Conservation (phyloP, 208 protist genomes). For the Crithidia brevicula region DNA sequence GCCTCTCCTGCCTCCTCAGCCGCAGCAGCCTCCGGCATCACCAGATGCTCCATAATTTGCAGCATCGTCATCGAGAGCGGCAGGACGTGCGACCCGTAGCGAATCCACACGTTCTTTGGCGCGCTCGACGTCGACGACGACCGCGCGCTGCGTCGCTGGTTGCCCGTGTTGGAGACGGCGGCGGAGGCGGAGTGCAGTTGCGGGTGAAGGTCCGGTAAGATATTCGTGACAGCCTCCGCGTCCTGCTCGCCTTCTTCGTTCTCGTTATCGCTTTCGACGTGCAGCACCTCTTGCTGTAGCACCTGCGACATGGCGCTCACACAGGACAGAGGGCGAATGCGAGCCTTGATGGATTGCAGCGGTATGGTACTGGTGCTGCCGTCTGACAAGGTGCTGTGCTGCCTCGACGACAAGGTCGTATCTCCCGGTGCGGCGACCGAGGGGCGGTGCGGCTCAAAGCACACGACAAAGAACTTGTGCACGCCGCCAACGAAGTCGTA, state of each 20-base stretch:
- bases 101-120: slow-evolving; percentile 60
- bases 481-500: slow-evolving; percentile 29
- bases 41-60: slow-evolving; percentile 63
- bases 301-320: slow-evolving; percentile 35
- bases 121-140: background rate
- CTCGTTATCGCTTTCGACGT: slow-evolving; percentile 13
- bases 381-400: background rate
- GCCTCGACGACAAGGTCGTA: background rate
- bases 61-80: slow-evolving; percentile 81
- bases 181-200: background rate
- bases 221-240: slow-evolving; percentile 20
- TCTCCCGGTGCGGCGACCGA: slow-evolving; percentile 21
- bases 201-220: slow-evolving; percentile 34
- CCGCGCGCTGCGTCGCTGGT: background rate
- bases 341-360: slow-evolving; percentile 29
- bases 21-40: slow-evolving; percentile 16
- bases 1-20: slow-evolving; percentile 6
- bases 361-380: background rate
- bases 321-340: slow-evolving; percentile 28
- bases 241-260: slow-evolving; percentile 24
- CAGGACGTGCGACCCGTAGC: slow-evolving; percentile 66
- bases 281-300: slow-evolving; percentile 28
- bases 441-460: slow-evolving; percentile 34
- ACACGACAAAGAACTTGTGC: slow-evolving; percentile 29
- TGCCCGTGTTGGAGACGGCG: background rate